A percentile compares a stretch with the other conserved stretches of the same genome.
Evolutionary conservation across 1,284 basidiomycete genomes (phyloP).

Genomic region (Paramarasmius palmivorus): DNA sequence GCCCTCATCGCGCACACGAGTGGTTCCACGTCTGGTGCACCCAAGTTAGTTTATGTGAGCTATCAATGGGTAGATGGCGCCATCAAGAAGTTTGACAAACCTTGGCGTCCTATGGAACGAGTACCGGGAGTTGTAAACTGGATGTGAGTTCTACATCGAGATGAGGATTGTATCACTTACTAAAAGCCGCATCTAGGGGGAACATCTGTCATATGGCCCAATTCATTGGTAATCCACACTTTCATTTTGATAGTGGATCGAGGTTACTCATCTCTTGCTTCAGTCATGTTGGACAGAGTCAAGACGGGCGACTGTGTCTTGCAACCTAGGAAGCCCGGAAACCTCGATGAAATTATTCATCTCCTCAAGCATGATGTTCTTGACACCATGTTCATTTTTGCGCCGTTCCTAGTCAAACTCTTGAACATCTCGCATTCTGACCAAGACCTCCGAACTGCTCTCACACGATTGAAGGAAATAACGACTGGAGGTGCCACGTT

Average conservation of each 20-base stretch:
- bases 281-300: background rate
- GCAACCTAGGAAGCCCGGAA: background rate
- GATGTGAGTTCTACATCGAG: background rate
- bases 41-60: constrained; percentile 66
- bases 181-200: background rate
- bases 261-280: background rate
- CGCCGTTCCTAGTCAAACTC: background rate
- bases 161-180: background rate
- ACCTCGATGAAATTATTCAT: background rate
- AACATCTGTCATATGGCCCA: background rate
- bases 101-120: background rate
- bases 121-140: background rate
- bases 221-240: background rate
- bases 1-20: constrained; percentile 70
- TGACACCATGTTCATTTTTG: background rate
- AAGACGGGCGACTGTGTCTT: background rate
- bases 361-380: background rate
- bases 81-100: constrained; percentile 31
- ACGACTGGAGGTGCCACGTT: no score
- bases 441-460: no score
- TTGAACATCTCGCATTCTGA: background rate
- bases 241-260: background rate
- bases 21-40: constrained; percentile 67
- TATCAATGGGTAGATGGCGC: constrained; percentile 53
- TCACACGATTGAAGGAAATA: no score